phyloP scores from a whole-genome alignment of 176 grass and related monocot species.

The Oryza coarctata region DNA sequence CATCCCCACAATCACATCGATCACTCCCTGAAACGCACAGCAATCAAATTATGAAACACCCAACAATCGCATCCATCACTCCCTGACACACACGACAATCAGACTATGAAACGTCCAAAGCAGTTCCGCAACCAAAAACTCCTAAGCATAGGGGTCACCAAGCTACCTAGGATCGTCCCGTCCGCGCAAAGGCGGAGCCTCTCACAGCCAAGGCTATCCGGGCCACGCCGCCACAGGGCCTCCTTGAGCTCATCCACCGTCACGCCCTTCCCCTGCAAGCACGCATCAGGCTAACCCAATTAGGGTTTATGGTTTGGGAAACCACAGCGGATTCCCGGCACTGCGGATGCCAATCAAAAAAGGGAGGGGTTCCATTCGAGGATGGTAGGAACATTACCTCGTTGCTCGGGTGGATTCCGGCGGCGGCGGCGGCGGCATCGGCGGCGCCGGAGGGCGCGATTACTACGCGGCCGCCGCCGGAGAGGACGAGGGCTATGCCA shows the following conservation, averaged over 20 bases:
- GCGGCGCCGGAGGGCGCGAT: slow-evolving; percentile 12
- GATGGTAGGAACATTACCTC: slow-evolving; percentile 24
- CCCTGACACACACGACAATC: not conserved
- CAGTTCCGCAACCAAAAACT: not conserved
- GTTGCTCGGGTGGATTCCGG: not conserved
- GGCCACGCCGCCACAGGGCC: slow-evolving; percentile 57
- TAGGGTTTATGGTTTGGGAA: slow-evolving; percentile 26
- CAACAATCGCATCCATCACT: not conserved
- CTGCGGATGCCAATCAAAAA: not conserved
- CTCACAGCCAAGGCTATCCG: slow-evolving; percentile 52
- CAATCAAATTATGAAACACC: not conserved
- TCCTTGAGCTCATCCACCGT: slow-evolving; percentile 65
- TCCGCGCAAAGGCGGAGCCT: slow-evolving; percentile 46
- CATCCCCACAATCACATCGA: not conserved
- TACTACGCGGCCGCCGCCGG: slow-evolving; percentile 40
- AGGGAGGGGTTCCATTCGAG: not conserved
- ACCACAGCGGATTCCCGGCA: not conserved
- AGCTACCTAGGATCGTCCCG: slow-evolving; percentile 29
- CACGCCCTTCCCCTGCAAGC: slow-evolving; percentile 37
- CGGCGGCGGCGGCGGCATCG: not conserved
- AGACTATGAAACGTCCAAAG: not conserved
- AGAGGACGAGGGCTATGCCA: slow-evolving; percentile 72
- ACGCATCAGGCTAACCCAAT: not conserved
- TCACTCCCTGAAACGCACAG: not conserved
- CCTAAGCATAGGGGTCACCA: not conserved